These are phyloP conservation scores for Tephrocybe sp. DNA, from an alignment of 768 basidiomycete genomes.

Conservation along the genomic window DNA sequence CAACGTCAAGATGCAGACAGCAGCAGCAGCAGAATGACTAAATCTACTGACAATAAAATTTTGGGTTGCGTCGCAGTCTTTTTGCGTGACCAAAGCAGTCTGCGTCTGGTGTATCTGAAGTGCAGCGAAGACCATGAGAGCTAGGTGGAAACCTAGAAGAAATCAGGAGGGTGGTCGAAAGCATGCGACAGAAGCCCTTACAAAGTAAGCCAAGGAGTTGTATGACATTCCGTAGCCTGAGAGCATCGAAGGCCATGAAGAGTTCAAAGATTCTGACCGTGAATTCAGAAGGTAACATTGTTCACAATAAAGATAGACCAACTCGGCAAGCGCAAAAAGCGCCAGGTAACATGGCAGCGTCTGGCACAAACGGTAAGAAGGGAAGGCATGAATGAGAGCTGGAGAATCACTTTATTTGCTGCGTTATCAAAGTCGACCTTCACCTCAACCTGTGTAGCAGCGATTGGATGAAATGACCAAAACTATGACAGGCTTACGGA, in stretches of 20 bases:
- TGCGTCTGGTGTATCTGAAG: conserved; percentile 80
- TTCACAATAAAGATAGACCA: conserved; percentile 20
- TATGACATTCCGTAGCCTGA: conserved; percentile 74
- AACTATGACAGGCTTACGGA: conserved; percentile 28
- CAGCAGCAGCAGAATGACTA: neutral
- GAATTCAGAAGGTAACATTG: conserved; percentile 6
- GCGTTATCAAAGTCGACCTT: conserved; percentile 40
- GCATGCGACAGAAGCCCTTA: conserved; percentile 35
- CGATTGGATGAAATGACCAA: conserved; percentile 1
- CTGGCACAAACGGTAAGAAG: conserved; percentile 30
- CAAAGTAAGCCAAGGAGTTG: conserved; percentile 75
- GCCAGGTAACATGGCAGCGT: conserved; percentile 86
- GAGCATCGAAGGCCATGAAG: conserved; percentile 81
- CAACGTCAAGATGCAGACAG: neutral
- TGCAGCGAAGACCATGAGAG: conserved; percentile 70
- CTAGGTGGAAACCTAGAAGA: conserved; percentile 66
- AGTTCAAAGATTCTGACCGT: conserved; percentile 74
- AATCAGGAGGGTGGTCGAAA: too few relatives aligned
- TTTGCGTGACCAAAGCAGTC: conserved; percentile 48
- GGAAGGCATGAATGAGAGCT: neutral
- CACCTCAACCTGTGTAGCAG: conserved; percentile 45
- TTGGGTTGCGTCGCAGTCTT: conserved; percentile 32
- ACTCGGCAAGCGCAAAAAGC: conserved; percentile 83
- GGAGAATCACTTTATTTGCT: conserved; percentile 51
- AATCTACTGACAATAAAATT: conserved; percentile 46